Base-by-base conservation (phyloP, 106 monocot species). In the Xerophyta viscosa region DNA sequence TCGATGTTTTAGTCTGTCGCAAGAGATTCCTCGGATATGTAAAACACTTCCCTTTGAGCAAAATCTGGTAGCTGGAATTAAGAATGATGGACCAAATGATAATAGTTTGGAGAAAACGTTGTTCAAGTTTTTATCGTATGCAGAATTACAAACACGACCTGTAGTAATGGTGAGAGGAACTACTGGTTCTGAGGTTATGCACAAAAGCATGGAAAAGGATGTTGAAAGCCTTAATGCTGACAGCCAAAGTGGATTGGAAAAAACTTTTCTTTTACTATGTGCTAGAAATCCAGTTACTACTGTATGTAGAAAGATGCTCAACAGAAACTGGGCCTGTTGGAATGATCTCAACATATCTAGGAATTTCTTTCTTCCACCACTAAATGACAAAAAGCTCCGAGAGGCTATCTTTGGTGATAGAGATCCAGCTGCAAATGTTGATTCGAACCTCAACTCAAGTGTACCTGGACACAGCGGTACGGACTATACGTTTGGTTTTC, bases 331-430 rank as follows among this genome's bases (percentile, higher is more conserved):
- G 26, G 47, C 37, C 13, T 68, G 21, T 24, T 85, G 84, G 84
- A 48, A 62, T 57, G 65, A 78, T 31, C 52, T 96, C 13, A 96
- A 96, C 59, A 66, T 96, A 53, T 81, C 81, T 29, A 68, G 66
- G 48, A 71, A 73, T 44, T 82, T 62, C 47, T 61, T 53, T 24
- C 88, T 96, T 47, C 88, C 94, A 57, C 73, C 88, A 52, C 19
- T 96, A 49, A 81, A 85, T 70, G 88, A 96, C 71, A 84, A 78
- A 67, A 63, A 23, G 4, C 43, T 96, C n/a, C 48, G 88, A 43
- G 49, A 72, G 43, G 51, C 81, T 48, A 57, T 88, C 33, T 96
- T 81, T 71, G 59, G 64, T 72, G 62, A 68, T 42, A 72, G 30
- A 12, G 41, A 28, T 47, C 50, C 24, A 24, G 52, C 46, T 37